Base-by-base conservation (phyloP, 2,329 filamentous ascomycete species). In the Dactylellina haptotyla region DNA sequence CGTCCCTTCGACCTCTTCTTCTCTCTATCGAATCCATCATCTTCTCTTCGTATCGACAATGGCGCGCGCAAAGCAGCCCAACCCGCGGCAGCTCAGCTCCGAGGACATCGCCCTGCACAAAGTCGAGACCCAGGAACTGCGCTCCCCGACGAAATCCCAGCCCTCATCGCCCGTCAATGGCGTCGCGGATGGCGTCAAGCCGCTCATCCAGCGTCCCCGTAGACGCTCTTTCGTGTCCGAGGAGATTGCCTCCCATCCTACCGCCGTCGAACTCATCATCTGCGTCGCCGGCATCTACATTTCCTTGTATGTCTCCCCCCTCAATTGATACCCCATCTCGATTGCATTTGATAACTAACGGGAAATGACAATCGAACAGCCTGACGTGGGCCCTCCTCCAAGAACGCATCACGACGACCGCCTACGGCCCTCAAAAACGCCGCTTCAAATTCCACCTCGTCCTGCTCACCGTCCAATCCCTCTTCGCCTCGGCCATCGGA, bases 201-300 rank as follows among this genome's bases (percentile, higher is more conserved):
- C 69, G 28, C 50, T 64, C 18, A 18, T 64, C 26, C 58, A 72
- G 59, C 59, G 70, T 23, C 63, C 63, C 1, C 70, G 70, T 34
- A 62, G 70, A 25, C 46, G 28, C 8, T 75, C 70, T 4, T 46
- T 64, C 26, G 61, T 75, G 8, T 69, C 70, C 2, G 41, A 75
- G 43, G 70, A 63, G 39, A 69, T 75, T 28, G 46, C 70, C 30
- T 32, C 46, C 10, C 70, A 75, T 56, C 70, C 70, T 3, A 63
- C 77, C 3, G 80, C 92, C 28, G 79, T 90, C 78, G 90, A 96
- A 81, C 86, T 97, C 64, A 82, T 93, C 53, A 87, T 96, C 75
- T 94, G 93, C 76, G 92, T 97, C n/a, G 89, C 88, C 4, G 95
- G 95, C 71, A 99, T 99, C 78, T 99, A 99, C 81, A 92, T 90